Evolutionary conservation across 2,329 filamentous ascomycete species (phyloP).

Genomic region (Hymenoscyphus infarciens): DNA sequence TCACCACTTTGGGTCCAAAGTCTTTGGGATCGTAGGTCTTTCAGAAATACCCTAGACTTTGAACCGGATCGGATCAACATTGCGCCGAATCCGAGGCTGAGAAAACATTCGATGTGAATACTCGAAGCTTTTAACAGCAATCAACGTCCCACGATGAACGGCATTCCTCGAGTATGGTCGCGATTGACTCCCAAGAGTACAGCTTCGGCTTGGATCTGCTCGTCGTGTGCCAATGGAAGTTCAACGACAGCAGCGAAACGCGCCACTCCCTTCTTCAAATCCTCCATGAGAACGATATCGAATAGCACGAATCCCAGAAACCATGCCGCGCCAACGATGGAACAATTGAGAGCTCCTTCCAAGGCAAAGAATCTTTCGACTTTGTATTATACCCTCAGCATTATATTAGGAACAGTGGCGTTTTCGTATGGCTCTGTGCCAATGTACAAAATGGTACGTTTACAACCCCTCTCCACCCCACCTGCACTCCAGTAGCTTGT

Average conservation of each 20-base stretch:
- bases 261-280: constrained; percentile 25
- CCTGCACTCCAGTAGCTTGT: not conserved
- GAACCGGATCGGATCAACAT: not conserved
- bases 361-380: constrained; percentile 65
- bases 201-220: constrained; percentile 33
- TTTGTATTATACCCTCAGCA: constrained; percentile 70
- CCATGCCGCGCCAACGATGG: constrained; percentile 53
- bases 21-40: not conserved
- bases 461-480: not conserved
- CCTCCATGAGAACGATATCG: constrained; percentile 28
- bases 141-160: constrained; percentile 25
- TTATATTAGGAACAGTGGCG: constrained; percentile 75
- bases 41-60: not conserved
- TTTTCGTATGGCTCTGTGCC: constrained; percentile 81
- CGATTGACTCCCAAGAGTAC: constrained; percentile 26
- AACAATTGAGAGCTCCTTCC: constrained; percentile 61
- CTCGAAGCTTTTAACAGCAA: not conserved
- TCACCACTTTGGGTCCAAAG: not conserved
- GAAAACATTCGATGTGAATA: constrained; percentile 3
- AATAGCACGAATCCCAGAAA: constrained; percentile 29
- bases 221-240: constrained; percentile 27
- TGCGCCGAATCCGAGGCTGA: not conserved
- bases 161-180: constrained; percentile 23
- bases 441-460: constrained; percentile 75
- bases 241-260: constrained; percentile 14